phyloP scores from a whole-genome alignment of 345 rosid species.

The Salix purpurea region DNA sequence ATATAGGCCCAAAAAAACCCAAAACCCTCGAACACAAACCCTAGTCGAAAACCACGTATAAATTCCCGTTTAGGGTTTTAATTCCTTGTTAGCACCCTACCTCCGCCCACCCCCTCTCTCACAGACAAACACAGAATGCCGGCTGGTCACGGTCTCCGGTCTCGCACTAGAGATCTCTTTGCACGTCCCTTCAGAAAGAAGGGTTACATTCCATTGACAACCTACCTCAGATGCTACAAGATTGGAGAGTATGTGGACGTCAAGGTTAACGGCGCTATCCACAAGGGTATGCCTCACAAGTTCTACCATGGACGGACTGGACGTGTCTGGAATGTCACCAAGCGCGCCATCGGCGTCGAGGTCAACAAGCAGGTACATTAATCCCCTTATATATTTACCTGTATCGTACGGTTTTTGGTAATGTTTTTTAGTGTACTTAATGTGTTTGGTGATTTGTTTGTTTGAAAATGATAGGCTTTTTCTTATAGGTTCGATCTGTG shows the following conservation, averaged over 20 bases:
- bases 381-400: neutral
- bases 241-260: slow-evolving; percentile 61
- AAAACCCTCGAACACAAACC: neutral
- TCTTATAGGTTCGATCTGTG: neutral
- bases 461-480: neutral
- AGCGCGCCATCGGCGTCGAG: slow-evolving; percentile 76
- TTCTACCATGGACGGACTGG: slow-evolving; percentile 85
- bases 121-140: slow-evolving; percentile 33
- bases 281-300: slow-evolving; percentile 84
- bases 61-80: neutral
- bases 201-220: slow-evolving; percentile 68
- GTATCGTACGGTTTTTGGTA: neutral
- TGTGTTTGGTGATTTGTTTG: neutral
- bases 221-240: slow-evolving; percentile 61
- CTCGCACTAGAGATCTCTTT: slow-evolving; percentile 61
- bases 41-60: neutral
- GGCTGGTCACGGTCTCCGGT: slow-evolving; percentile 66
- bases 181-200: slow-evolving; percentile 70
- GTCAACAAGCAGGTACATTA: slow-evolving; percentile 62
- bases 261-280: slow-evolving; percentile 75
- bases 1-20: neutral
- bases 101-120: neutral
- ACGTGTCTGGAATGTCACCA: slow-evolving; percentile 74
- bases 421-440: neutral
- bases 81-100: neutral